Percentiles rank a stretch among this genome's conserved stretches.
Conservation (phyloP, 768 basidiomycete genomes). For the Amyloporia xantha region DNA sequence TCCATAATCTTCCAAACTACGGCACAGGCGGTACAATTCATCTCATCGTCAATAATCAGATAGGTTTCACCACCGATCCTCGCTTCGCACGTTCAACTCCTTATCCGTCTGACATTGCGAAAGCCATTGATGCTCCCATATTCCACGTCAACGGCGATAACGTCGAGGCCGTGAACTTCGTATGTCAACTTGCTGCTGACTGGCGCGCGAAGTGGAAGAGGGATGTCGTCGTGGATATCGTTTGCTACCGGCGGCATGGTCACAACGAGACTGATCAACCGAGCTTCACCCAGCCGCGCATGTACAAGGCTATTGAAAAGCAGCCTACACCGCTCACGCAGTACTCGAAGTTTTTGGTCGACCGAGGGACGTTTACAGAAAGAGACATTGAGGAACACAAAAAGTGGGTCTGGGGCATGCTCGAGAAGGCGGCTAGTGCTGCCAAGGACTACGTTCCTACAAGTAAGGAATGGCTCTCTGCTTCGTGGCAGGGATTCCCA, state of each 20-base stretch:
- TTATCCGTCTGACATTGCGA: constrained; percentile 97
- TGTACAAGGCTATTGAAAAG: constrained; percentile 96
- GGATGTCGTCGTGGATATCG: constrained; percentile 97
- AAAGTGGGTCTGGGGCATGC: constrained; percentile 99
- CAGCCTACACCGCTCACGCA: constrained; percentile 88
- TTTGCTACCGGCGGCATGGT: constrained; percentile 98
- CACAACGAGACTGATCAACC: constrained; percentile 99
- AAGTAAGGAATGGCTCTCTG: constrained; percentile 94
- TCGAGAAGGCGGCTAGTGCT: constrained; percentile 91
- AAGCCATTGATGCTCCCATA: constrained; percentile 96
- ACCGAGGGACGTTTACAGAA: constrained; percentile 90
- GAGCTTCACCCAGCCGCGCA: constrained; percentile 95
- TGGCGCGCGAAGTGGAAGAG: constrained; percentile 98
- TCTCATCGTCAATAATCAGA: constrained; percentile 98
- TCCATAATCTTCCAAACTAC: constrained; percentile 91
- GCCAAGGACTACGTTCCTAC: constrained; percentile 95
- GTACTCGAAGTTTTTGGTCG: constrained; percentile 87
- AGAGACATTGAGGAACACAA: constrained; percentile 97
- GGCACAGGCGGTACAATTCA: constrained; percentile 98
- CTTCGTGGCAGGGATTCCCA: constrained; percentile 98
- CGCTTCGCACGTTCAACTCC: constrained; percentile 96
- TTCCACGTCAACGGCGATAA: constrained; percentile 99
- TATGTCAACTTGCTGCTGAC: constrained; percentile 96
- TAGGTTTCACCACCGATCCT: constrained; percentile 98
- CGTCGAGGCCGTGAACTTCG: constrained; percentile 96